Conservation (phyloP, 441 rosid species). For the Adansonia grandidieri region DNA sequence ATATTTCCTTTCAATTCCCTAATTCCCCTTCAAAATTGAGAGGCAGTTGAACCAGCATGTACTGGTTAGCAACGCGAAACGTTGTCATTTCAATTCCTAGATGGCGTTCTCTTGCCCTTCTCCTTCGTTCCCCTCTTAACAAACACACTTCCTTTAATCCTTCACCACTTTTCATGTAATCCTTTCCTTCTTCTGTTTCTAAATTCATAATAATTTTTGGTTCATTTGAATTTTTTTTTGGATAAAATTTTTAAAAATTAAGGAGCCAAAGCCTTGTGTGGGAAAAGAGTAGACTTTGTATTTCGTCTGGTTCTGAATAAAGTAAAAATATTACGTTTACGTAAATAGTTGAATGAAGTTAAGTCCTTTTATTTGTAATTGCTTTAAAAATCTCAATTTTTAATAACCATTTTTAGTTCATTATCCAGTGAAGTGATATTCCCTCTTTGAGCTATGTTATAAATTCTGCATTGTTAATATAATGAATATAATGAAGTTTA, state of each 20-base stretch:
- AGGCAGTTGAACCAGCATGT: constrained; percentile 44
- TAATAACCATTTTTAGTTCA: background rate
- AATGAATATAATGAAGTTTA: background rate
- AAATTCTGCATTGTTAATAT: constrained; percentile 1
- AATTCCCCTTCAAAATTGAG: constrained; percentile 4
- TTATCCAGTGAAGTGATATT: background rate
- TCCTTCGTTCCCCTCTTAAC: constrained; percentile 52
- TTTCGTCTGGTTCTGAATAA: background rate
- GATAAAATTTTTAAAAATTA: background rate
- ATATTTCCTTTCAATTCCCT: background rate
- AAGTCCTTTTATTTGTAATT: background rate
- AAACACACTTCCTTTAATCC: constrained; percentile 42
- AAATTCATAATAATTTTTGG: background rate
- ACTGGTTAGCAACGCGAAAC: constrained; percentile 69
- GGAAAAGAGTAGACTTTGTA: background rate
- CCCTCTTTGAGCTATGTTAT: background rate
- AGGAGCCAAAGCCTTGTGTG: background rate
- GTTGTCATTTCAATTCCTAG: constrained; percentile 64
- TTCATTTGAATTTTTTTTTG: background rate
- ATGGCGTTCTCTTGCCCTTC: constrained; percentile 62
- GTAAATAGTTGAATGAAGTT: background rate
- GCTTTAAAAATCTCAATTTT: constrained; percentile 10
- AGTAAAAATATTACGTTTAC: background rate
- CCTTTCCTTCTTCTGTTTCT: background rate
- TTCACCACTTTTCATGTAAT: constrained; percentile 51